phyloP scores from a whole-genome alignment of 108 stramenopile genomes.

The Aurantiochytrium sp. region DNA sequence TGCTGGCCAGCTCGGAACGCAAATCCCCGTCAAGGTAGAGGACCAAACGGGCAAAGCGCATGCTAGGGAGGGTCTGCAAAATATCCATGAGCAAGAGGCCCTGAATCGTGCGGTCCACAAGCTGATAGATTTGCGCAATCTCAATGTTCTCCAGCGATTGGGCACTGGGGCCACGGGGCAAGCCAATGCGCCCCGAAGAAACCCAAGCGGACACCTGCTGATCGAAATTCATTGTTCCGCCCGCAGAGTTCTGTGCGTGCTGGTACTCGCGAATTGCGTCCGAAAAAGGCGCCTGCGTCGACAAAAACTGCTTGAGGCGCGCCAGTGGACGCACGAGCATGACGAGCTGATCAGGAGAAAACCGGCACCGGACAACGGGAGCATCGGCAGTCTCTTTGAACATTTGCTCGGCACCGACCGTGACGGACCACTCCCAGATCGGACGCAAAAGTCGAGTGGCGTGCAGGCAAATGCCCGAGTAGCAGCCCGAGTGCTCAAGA shows the following conservation, averaged over 20 bases:
- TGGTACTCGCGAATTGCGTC: neutral
- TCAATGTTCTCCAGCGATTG: neutral
- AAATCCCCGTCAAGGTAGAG: neutral
- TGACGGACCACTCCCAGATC: neutral
- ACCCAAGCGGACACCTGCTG: neutral
- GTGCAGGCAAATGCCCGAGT: neutral
- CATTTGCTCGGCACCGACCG: neutral
- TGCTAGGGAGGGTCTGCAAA: neutral
- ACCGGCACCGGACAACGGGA: neutral
- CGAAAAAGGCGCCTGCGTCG: neutral
- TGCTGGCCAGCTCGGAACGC: neutral
- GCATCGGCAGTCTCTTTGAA: neutral
- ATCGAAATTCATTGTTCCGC: neutral
- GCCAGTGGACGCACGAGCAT: neutral
- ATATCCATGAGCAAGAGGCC: neutral
- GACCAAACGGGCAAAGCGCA: neutral
- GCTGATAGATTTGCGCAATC: neutral
- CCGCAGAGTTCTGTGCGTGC: neutral
- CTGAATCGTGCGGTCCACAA: slow-evolving; percentile 6
- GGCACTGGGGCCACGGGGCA: neutral
- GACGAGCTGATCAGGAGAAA: neutral
- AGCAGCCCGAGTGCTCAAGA: neutral
- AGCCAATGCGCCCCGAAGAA: neutral
- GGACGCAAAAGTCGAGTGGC: neutral
- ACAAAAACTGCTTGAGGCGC: neutral